phyloP scores from a whole-genome alignment of 345 rosid genomes.

The Citrus cavaleriei region DNA sequence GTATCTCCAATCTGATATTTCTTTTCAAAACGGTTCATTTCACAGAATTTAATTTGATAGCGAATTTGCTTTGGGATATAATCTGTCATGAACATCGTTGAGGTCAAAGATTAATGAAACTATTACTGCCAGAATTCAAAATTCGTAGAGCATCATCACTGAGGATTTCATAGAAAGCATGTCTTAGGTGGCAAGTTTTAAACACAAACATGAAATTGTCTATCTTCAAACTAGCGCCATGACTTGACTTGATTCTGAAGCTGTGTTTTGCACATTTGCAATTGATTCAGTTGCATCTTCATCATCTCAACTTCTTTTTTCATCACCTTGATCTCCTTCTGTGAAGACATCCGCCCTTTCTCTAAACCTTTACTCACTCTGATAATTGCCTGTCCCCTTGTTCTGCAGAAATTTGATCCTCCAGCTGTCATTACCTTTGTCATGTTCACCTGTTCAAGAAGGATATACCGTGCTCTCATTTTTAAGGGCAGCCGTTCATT shows the following conservation, averaged over 20 bases:
- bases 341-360: conserved; percentile 9
- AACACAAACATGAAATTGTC: neutral
- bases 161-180: neutral
- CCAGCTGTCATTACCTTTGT: conserved; percentile 27
- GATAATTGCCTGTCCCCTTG: conserved; percentile 28
- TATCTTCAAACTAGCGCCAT: conserved; percentile 9
- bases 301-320: conserved; percentile 47
- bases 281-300: conserved; percentile 44
- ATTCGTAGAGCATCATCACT: neutral
- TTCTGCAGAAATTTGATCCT: conserved; percentile 25
- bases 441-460: conserved; percentile 45
- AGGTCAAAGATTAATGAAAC: neutral
- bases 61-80: neutral
- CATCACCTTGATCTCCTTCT: conserved; percentile 41
- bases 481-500: conserved; percentile 39
- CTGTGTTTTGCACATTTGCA: conserved; percentile 46
- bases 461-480: conserved; percentile 26
- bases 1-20: neutral
- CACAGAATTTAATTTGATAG: neutral
- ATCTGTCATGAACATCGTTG: neutral
- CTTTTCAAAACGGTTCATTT: neutral
- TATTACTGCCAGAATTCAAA: neutral
- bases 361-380: conserved; percentile 22
- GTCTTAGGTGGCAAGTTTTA: neutral
- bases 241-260: conserved; percentile 39